Evolutionary conservation across 129 eudicot species (phyloP), one percentile per base, ranked within the genome.

Genomic region (Calendula officinalis): DNA sequence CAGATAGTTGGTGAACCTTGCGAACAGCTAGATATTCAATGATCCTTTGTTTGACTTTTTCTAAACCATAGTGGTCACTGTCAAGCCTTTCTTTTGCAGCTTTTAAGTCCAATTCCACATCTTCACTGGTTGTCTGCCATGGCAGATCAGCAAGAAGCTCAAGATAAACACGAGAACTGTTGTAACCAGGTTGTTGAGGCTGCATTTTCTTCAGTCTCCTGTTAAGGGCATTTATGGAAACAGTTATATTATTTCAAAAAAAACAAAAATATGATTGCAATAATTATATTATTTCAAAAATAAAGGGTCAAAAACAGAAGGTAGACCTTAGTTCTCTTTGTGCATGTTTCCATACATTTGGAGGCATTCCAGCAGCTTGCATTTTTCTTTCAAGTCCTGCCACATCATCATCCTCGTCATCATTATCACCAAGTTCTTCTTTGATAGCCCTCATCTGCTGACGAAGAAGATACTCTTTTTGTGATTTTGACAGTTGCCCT

Each of bases 381-480:
- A 94, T 94, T 78, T 94, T 94, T 79, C 89, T 88, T 80, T 94
- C 99, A 44, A 94, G 86, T 41, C 85, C 78, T 72, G 92, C 96
- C 56, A 88, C 82, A 73, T 92, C 99, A 86, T 92, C 99, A 71
- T 92, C 99, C 32, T 92, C 99, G 55, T 92, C 99, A 72, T 88
- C 96, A 81, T 92, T 88, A 70, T 94, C 97, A 40, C 99, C 99
- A 51, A 94, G 96, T 79, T 94, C 99, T 82, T 94, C 99, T 74
- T 94, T 88, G 62, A 94, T 94, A 62, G 99, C 99, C 75, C 95
- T 83, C 99, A 94, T 94, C 99, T 94, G 97, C 86, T 94, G 97
- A 63, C 99, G 95, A 54, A 94, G 86, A 75, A 94, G 91, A 74
- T 83, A 94, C 72, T 94, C 99, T 75, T 90, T 88, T 69, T 94